Evolutionary conservation across 495 filamentous ascomycete genomes (phyloP), one percentile per base, ranked within the genome.

Genomic region (Neurospora intermedia): DNA sequence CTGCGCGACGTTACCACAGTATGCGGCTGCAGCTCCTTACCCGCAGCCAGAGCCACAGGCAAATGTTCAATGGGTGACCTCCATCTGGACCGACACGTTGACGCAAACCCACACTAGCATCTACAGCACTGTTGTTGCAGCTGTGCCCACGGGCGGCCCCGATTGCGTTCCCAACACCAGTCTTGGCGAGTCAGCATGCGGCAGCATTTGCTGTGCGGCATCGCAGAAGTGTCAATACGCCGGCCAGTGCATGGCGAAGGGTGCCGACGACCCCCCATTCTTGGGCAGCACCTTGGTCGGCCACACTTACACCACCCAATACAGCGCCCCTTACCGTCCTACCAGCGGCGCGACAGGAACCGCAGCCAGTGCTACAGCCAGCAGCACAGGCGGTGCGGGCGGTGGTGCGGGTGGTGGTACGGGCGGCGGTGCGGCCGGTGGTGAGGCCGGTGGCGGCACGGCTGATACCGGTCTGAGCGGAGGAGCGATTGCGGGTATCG

Each of bases 401-500:
- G 76, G 75, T n/a, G 75, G 82, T 81, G 74, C 90, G 85, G 71
- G 84, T 18, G 76, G 75, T n/a, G 75, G 69, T 5, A 75, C 73
- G 15, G 84, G 81, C 23, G 70, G 76, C 5, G 77, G 82, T 81
- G 74, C 90, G 85, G 71, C 85, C n/a, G 76, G 75, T n/a, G 75
- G 69, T 5, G 76, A 72, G 15, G 84, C 82, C 23, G 70, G 76
- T 7, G 77, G 76, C 9, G 46, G 81, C 71, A 72, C 74, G 71
- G 69, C 85, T 78, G 43, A 85, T 73, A 83, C 86, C 70, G 87
- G 88, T 66, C 84, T 97, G 69, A 93, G 91, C 78, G 89, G 88
- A 69, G 94, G 94, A 73, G 94, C 94, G 35, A 97, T 97, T 77
- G 94, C 94, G n/a, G 94, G 94, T 59, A 97, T 97, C 75, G 94